phyloP scores from a whole-genome alignment of 1,139 yeast genomes.

The Diutina sp. region DNA sequence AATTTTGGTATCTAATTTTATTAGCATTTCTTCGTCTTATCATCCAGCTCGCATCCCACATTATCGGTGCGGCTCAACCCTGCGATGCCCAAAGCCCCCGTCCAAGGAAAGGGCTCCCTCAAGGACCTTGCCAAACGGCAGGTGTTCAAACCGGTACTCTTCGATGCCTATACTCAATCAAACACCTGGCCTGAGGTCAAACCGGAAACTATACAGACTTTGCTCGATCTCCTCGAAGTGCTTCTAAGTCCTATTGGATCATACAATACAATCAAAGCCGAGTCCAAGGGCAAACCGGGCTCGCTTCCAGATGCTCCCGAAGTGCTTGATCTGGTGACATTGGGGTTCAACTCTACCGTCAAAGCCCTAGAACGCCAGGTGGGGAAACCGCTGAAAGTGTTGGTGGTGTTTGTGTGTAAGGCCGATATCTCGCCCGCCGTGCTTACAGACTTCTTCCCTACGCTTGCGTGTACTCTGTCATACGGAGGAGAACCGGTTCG shows the following conservation, averaged over 20 bases:
- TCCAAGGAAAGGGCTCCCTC: slow-evolving; percentile 14
- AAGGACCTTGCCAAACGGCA: slow-evolving; percentile 35
- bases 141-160: slow-evolving; percentile 47
- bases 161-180: slow-evolving; percentile 43
- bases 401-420: slow-evolving; percentile 37
- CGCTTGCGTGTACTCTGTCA: slow-evolving; percentile 34
- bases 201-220: slow-evolving; percentile 20
- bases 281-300: slow-evolving; percentile 5
- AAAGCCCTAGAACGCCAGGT: slow-evolving; percentile 38
- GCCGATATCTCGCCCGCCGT: slow-evolving; percentile 37
- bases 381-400: slow-evolving; percentile 7
- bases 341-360: slow-evolving; percentile 48
- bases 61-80: not conserved
- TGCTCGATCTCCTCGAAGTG: slow-evolving; percentile 27
- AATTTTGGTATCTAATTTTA: too few relatives aligned
- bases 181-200: slow-evolving; percentile 39
- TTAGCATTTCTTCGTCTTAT: not conserved
- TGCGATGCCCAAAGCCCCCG: not conserved
- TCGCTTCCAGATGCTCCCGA: slow-evolving; percentile 7
- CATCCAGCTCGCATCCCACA: not conserved
- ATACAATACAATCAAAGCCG: slow-evolving; percentile 10
- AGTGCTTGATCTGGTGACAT: slow-evolving; percentile 14
- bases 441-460: slow-evolving; percentile 39
- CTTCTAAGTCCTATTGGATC: slow-evolving; percentile 24
- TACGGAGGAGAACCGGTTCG: slow-evolving; percentile 21